Conservation (phyloP, 768 basidiomycete species). For the Suillus brevipes region DNA sequence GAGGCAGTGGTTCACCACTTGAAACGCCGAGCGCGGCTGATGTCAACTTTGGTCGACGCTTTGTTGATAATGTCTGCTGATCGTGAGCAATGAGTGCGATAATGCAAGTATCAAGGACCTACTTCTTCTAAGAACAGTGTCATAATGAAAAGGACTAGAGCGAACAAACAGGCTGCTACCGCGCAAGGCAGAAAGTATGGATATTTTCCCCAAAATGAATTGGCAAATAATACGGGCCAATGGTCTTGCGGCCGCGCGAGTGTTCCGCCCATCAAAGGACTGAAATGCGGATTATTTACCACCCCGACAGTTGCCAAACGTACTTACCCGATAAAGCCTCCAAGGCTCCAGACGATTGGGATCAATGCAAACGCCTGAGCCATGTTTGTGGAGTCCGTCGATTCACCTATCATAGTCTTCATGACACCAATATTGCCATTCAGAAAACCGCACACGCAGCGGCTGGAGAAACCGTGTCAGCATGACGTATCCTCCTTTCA, state of each 20-base stretch:
- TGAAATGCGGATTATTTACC: constrained; percentile 36
- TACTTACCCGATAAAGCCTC: constrained; percentile 37
- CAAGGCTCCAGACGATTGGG: constrained; percentile 29
- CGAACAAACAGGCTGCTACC: constrained; percentile 17
- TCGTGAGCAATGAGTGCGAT: too few relatives aligned
- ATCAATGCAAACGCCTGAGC: constrained; percentile 36
- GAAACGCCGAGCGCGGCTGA: background rate
- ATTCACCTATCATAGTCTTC: constrained; percentile 69
- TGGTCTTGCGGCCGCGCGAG: constrained; percentile 55
- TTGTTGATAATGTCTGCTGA: background rate
- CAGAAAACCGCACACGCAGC: constrained; percentile 35
- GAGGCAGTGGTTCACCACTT: background rate
- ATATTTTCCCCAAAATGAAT: constrained; percentile 35
- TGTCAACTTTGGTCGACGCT: background rate
- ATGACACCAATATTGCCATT: constrained; percentile 54
- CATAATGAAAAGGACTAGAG: constrained; percentile 17
- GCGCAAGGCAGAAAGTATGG: constrained; percentile 42
- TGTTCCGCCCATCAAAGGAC: constrained; percentile 60
- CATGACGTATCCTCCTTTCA: background rate
- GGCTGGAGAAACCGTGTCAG: constrained; percentile 19
- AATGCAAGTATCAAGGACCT: background rate
- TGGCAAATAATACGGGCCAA: constrained; percentile 49
- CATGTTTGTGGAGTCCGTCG: constrained; percentile 43
- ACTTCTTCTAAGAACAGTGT: constrained; percentile 33
- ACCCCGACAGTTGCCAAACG: background rate